Base-by-base conservation (phyloP, 2,329 filamentous ascomycete genomes). In the Talaromyces verruculosus region DNA sequence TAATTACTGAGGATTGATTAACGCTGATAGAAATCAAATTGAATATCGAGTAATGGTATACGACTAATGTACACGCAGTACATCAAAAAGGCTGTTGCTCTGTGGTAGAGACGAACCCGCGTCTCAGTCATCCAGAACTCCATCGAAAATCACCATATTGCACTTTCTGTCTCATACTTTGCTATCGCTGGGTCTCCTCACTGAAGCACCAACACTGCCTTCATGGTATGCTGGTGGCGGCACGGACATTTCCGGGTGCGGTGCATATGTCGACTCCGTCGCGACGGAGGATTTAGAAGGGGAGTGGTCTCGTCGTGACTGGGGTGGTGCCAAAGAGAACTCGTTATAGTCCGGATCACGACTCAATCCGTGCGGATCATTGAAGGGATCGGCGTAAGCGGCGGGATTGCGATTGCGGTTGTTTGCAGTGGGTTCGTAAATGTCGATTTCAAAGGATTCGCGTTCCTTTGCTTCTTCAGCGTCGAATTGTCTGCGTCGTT, bases 281-380 rank as follows among this genome's bases (percentile, higher is more conserved):
- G 65, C 60, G 19, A 64, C 22, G 43, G 41, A 67, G 3, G 65
- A 67, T 35, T 35, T 47, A 10, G 57, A 57, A 22, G 65, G 35
- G 2, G 65, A 67, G 2, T 5, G 43, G 13, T 64, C 62, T 41
- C 45, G 43, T 47, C 61, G 45, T 7, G 62, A 63, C 25, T 58
- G 47, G 7, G 65, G 62, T 28, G 65, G 57, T 8, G 61, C 65
- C 37, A 67, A 59, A 30, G 65, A 67, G 25, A 67, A 67, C 62
- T 67, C 65, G 13, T 67, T 67, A 35, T 67, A 67, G 33, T 66
- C 65, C 2, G 65, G 65, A 13, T 66, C 53, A 10, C 65, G 65
- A 33, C 49, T 51, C 19, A 66, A 60, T 1, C 51, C 41, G 15
- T 67, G 65, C n/a, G 61, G 55, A 17, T 67, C 63, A 57, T 47